Conservation (phyloP, 2,329 filamentous ascomycete species). For the Fusarium camptoceras region DNA sequence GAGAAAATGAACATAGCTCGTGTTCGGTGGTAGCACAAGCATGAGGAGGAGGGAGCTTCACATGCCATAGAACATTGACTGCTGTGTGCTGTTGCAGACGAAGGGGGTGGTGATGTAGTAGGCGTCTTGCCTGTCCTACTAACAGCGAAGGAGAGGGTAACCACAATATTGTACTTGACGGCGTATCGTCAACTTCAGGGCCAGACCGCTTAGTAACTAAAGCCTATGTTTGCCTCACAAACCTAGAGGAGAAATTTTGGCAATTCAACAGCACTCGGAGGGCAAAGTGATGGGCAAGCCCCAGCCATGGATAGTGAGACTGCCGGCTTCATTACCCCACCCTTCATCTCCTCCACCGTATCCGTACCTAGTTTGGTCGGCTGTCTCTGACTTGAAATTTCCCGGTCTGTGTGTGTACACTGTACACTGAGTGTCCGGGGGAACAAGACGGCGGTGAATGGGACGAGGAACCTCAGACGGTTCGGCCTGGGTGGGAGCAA, state of each 20-base stretch:
- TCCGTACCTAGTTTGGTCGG: conserved; percentile 4
- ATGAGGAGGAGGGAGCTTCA: not conserved
- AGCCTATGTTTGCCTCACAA: not conserved
- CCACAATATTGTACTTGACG: not conserved
- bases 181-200: not conserved
- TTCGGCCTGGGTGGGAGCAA: conserved; percentile 10
- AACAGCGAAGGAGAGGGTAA: conserved; percentile 1
- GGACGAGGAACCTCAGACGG: conserved; percentile 25
- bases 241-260: not conserved
- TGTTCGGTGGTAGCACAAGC: conserved; percentile 29
- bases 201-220: not conserved
- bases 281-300: conserved; percentile 13
- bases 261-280: not conserved
- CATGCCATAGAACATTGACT: conserved; percentile 10
- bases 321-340: conserved; percentile 19
- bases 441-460: conserved; percentile 34
- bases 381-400: conserved; percentile 3
- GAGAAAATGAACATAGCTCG: conserved; percentile 15
- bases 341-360: not conserved
- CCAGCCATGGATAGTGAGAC: conserved; percentile 20
- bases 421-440: conserved; percentile 22
- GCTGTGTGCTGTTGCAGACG: conserved; percentile 10
- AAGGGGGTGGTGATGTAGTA: conserved; percentile 5
- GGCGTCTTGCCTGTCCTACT: conserved; percentile 24
- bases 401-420: conserved; percentile 23